Evolutionary conservation across 768 basidiomycete species (phyloP), one percentile per base, ranked within the genome.

Genomic region (Panellus pusillus): DNA sequence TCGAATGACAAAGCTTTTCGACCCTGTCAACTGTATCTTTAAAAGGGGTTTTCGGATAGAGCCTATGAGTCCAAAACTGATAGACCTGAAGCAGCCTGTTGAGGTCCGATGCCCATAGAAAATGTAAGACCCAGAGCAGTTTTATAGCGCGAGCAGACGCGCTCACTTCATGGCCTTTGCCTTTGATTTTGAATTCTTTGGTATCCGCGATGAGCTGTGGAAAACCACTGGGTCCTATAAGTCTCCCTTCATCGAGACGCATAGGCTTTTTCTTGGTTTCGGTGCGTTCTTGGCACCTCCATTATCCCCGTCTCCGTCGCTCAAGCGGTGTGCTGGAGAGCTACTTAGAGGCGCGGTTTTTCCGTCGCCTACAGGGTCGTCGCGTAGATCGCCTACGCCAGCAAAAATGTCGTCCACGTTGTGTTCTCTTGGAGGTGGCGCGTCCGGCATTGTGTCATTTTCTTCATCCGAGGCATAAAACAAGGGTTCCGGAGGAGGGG

Each of bases 61-160:
- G 77, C 62, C 80, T 82, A 72, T 98, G 97, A 4, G 93, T 81
- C 97, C 97, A 99, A 63, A 93, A 89, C 64, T 94, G 93, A 66
- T 98, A 98, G 32, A 89, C 73, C 57, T 86, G 83, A 50, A 98
- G 74, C 13, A 98, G 72, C 36, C 89, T 77, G 58, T 82, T 83
- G 36, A 99, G 79, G 69, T 99, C 95, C 46, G 80, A 69, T n/a
- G 76, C 77, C 95, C 98, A 47, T 5, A 40, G 50, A 1, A 12
- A 40, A n/a, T 24, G 47, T 50, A 35, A 19, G 29, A 41, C 38
- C 24, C 32, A 28, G 48, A 7, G 9, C 35, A 37, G 20, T 12
- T 53, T n/a, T 27, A 51, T 24, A 41, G 14, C 19, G 19, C 46
- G 36, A 20, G 19, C 52, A 27, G 8, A 47, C 27, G 56, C 8